These are phyloP conservation scores for Emericellopsis cladophorae DNA, from an alignment of 2,329 filamentous ascomycete genomes.

Conservation along the genomic window DNA sequence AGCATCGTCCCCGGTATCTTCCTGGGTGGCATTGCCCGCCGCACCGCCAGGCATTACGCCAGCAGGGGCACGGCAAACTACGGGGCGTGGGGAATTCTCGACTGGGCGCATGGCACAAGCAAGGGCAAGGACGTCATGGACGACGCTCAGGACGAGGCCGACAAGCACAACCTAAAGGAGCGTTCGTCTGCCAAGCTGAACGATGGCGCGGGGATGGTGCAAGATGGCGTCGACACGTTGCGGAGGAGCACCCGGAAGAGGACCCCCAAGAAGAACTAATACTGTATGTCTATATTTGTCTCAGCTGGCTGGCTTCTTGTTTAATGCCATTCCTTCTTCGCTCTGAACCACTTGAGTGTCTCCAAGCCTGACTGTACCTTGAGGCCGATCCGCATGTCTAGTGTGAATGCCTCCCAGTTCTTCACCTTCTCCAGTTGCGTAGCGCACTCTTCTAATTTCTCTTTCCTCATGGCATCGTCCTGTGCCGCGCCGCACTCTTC, in stretches of 20 bases:
- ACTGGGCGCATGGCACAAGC: slow-evolving; percentile 47
- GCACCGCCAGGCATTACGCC: slow-evolving; percentile 38
- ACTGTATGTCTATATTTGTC: neutral
- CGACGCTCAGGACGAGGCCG: slow-evolving; percentile 40
- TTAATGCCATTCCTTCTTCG: slow-evolving; percentile 23
- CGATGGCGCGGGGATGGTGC: slow-evolving; percentile 17
- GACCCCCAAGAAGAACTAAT: slow-evolving; percentile 7
- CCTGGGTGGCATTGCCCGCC: slow-evolving; percentile 35
- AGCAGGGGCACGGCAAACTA: slow-evolving; percentile 45
- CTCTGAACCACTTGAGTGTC: slow-evolving; percentile 44
- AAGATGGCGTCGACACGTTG: slow-evolving; percentile 17
- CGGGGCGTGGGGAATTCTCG: slow-evolving; percentile 47
- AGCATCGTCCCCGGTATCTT: slow-evolving; percentile 40
- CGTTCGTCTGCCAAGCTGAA: slow-evolving; percentile 19
- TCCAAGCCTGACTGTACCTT: slow-evolving; percentile 57
- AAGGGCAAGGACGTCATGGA: slow-evolving; percentile 37
- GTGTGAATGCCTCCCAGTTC: slow-evolving; percentile 57
- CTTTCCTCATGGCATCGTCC: slow-evolving; percentile 22
- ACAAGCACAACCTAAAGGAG: slow-evolving; percentile 40
- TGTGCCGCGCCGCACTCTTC: slow-evolving; percentile 38
- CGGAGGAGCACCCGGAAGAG: slow-evolving; percentile 12
- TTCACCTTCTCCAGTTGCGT: slow-evolving; percentile 54
- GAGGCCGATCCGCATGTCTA: slow-evolving; percentile 65
- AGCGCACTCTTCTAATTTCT: slow-evolving; percentile 48
- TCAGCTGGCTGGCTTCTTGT: neutral